A percentile compares a stretch with the other conserved stretches of the same genome.
Evolutionary conservation across 305 asterid genomes (phyloP).

Genomic region (Plantago coronopus): DNA sequence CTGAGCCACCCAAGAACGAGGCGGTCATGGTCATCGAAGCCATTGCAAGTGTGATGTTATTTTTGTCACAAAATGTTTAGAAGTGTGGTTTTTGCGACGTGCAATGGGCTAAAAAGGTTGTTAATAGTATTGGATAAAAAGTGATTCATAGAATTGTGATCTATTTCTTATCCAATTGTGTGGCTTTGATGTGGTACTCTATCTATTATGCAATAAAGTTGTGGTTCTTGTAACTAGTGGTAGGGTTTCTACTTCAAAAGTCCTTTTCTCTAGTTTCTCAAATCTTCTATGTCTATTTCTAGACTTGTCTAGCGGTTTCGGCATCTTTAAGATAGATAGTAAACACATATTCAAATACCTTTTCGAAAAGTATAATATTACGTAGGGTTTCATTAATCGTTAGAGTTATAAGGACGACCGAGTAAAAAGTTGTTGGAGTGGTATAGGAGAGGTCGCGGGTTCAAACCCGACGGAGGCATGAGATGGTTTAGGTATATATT

Average conservation of each 20-base stretch:
- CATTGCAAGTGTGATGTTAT: constrained; percentile 19
- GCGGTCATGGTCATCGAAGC: constrained; percentile 54
- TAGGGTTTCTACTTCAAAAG: constrained; percentile 19
- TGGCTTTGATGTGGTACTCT: constrained; percentile 33
- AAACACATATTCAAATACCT: too few species aligned
- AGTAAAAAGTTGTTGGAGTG: too few species aligned
- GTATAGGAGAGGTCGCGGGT: too few species aligned
- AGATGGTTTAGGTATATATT: too few species aligned
- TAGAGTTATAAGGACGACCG: too few species aligned
- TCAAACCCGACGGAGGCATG: too few species aligned
- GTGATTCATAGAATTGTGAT: constrained; percentile 25
- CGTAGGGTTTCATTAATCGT: too few species aligned
- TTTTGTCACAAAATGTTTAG: not conserved
- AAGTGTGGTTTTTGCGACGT: not conserved
- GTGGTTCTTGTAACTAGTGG: constrained; percentile 30
- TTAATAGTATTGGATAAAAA: not conserved
- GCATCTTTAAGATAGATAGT: too few species aligned
- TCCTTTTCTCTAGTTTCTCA: not conserved
- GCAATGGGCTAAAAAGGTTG: constrained; percentile 4
- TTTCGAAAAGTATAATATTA: too few species aligned
- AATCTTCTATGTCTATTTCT: too few species aligned
- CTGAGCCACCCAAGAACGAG: constrained; percentile 41
- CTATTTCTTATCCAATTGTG: constrained; percentile 46
- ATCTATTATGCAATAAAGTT: constrained; percentile 24
- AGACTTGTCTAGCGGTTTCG: too few species aligned